Conservation (phyloP, 1,139 yeast genomes). For the Schwanniomyces etchellsii region DNA sequence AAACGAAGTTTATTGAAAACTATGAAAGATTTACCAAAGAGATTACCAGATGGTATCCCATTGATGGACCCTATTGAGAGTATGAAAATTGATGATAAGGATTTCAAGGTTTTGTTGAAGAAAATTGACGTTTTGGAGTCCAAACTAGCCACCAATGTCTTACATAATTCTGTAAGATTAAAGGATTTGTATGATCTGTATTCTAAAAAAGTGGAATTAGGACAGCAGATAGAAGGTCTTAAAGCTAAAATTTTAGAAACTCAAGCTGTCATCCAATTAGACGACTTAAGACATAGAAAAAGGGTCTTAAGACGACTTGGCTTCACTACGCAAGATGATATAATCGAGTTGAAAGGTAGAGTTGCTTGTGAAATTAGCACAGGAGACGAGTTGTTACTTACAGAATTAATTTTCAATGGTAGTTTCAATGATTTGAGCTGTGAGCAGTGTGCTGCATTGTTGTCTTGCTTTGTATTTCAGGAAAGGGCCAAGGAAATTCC, state of each 20-base stretch:
- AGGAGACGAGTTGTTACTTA: conserved; percentile 84
- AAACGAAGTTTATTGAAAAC: conserved; percentile 73
- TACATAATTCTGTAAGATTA: conserved; percentile 61
- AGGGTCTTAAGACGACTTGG: conserved; percentile 80
- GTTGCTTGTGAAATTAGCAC: conserved; percentile 94
- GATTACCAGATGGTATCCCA: conserved; percentile 89
- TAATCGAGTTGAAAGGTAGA: conserved; percentile 92
- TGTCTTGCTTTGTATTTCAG: conserved; percentile 95
- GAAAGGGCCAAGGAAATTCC: conserved; percentile 91
- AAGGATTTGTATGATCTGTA: conserved; percentile 60
- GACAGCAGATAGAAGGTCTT: conserved; percentile 53
- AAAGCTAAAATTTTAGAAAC: conserved; percentile 72
- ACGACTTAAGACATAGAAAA: conserved; percentile 87
- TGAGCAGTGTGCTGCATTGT: conserved; percentile 86
- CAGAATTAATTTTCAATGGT: conserved; percentile 93
- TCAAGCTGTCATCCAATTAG: conserved; percentile 87
- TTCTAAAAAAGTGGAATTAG: conserved; percentile 56
- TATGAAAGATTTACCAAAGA: conserved; percentile 68
- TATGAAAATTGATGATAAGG: conserved; percentile 84
- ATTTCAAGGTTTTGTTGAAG: conserved; percentile 62
- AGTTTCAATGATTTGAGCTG: conserved; percentile 81
- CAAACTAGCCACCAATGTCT: conserved; percentile 64
- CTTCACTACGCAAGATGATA: conserved; percentile 76
- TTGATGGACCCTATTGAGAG: conserved; percentile 82
- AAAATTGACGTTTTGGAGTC: conserved; percentile 81